Evolutionary conservation across 1,139 yeast species (phyloP).

Genomic region (Nadsonia starkeyi-henricii): DNA sequence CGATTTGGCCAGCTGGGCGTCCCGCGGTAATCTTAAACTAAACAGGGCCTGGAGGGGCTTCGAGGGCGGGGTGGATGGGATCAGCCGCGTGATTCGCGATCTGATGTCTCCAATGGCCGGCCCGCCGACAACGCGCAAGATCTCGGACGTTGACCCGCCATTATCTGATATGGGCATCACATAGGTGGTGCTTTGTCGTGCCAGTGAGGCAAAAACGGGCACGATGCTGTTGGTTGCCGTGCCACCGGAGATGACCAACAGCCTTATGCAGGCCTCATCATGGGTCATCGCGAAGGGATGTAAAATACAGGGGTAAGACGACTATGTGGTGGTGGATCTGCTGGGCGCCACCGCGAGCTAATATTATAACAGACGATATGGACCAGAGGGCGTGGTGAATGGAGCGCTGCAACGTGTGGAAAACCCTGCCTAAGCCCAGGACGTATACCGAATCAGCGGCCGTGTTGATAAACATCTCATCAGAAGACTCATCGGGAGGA

Average conservation of each 20-base stretch:
- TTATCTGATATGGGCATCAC: conserved; percentile 80
- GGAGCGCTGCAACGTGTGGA: too few species aligned
- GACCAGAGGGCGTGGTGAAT: too few species aligned
- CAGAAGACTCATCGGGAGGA: too few species aligned
- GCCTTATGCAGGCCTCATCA: neutral
- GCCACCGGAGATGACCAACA: conserved; percentile 35
- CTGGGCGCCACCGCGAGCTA: too few species aligned
- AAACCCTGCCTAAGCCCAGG: too few species aligned
- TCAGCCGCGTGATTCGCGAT: conserved; percentile 63
- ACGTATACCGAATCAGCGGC: too few species aligned
- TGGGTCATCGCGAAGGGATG: too few species aligned
- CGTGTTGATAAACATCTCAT: too few species aligned
- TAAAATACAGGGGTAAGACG: too few species aligned
- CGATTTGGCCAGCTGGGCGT: conserved; percentile 37
- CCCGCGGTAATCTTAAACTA: conserved; percentile 46
- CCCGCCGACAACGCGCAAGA: conserved; percentile 80
- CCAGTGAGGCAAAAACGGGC: conserved; percentile 31
- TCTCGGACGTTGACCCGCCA: conserved; percentile 90
- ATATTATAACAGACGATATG: too few species aligned
- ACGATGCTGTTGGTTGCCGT: conserved; percentile 61
- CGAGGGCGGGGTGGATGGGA: conserved; percentile 28
- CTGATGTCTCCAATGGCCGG: conserved; percentile 92
- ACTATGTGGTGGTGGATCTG: too few species aligned
- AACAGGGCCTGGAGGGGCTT: conserved; percentile 31
- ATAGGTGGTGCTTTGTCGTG: conserved; percentile 36